phyloP scores from a whole-genome alignment of 2,329 filamentous ascomycete genomes.

The Raffaelea deltoideospora region DNA sequence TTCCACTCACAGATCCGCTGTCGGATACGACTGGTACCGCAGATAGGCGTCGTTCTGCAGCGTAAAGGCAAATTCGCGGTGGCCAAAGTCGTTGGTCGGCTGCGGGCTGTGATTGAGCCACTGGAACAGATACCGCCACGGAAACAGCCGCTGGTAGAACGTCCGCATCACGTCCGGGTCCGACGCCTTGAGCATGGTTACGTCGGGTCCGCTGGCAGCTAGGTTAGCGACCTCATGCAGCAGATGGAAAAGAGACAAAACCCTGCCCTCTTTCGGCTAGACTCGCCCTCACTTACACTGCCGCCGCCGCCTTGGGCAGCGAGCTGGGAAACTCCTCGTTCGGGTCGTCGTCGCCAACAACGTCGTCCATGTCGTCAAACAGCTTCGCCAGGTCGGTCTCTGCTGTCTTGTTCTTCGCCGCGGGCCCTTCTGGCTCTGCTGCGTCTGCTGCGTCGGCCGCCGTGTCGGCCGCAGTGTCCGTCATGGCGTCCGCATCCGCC shows the following conservation, averaged over 20 bases:
- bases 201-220: not conserved
- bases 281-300: not conserved
- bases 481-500: not conserved
- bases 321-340: constrained; percentile 41
- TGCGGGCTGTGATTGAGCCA: constrained; percentile 92
- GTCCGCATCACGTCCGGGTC: constrained; percentile 74
- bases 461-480: constrained; percentile 1
- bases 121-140: constrained; percentile 87
- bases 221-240: no score
- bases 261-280: not conserved
- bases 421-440: no score
- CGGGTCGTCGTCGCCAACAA: no score
- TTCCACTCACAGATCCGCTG: constrained; percentile 31
- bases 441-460: not conserved
- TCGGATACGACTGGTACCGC: constrained; percentile 63
- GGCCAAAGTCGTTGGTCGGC: constrained; percentile 74
- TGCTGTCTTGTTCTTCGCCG: constrained; percentile 18
- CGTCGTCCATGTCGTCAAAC: constrained; percentile 46
- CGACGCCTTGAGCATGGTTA: constrained; percentile 31
- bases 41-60: constrained; percentile 86
- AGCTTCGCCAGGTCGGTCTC: constrained; percentile 42
- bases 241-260: no score
- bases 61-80: constrained; percentile 93
- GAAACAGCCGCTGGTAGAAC: constrained; percentile 92
- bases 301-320: constrained; percentile 1